Conservation (phyloP, 1,284 basidiomycete species). For the Ustilago trichophora region DNA sequence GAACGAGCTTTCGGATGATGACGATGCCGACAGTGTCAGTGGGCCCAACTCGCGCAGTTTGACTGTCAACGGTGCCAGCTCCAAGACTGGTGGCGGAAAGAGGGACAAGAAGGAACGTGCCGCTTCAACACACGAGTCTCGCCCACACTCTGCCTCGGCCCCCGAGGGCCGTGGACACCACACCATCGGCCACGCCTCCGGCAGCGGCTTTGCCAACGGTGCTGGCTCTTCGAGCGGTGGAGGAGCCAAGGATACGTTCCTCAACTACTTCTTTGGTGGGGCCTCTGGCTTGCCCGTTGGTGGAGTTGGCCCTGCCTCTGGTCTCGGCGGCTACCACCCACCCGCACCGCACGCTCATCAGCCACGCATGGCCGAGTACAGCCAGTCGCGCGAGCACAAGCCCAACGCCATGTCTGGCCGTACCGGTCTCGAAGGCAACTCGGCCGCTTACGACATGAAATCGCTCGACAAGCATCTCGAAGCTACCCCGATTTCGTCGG, state of each 20-base stretch:
- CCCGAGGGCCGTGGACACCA: constrained; percentile 27
- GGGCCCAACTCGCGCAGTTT: constrained; percentile 24
- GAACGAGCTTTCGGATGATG: constrained; percentile 49
- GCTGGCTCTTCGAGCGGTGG: constrained; percentile 3
- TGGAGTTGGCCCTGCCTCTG: constrained; percentile 43
- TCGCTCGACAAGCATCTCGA: constrained; percentile 86
- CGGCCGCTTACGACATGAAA: constrained; percentile 97
- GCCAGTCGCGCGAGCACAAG: constrained; percentile 42
- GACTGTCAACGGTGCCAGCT: constrained; percentile 27
- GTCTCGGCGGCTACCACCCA: constrained; percentile 40
- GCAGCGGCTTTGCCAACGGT: constrained; percentile 15
- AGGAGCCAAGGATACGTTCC: constrained; percentile 59
- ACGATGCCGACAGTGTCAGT: constrained; percentile 45
- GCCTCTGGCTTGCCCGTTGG: constrained; percentile 55
- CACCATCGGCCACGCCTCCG: constrained; percentile 44
- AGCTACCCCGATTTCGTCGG: constrained; percentile 73
- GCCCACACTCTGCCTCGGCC: constrained; percentile 39
- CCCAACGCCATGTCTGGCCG: constrained; percentile 70
- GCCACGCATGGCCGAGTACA: constrained; percentile 39
- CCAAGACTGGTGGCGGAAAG: constrained; percentile 34
- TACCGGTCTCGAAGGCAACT: constrained; percentile 76
- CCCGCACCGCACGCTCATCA: constrained; percentile 23
- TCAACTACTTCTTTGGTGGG: constrained; percentile 66
- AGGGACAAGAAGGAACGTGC: constrained; percentile 42
- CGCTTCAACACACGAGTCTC: constrained; percentile 23